Conservation (phyloP, 495 filamentous ascomycete species). For the Xylaria telfairii region DNA sequence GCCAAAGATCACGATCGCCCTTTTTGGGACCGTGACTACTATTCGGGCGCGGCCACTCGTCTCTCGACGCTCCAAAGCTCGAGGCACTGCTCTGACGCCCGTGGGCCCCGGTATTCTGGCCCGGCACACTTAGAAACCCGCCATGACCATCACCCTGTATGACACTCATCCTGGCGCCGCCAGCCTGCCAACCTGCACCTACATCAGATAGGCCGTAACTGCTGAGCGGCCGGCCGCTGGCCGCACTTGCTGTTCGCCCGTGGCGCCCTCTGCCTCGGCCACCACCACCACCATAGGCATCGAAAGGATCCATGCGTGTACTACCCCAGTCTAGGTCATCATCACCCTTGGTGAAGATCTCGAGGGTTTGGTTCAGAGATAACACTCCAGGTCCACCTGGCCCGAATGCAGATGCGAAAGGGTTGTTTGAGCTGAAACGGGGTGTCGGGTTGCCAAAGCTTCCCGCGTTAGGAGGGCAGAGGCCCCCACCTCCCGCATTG, state of each 20-base stretch:
- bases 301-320: constrained; percentile 48
- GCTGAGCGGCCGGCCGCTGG: constrained; percentile 50
- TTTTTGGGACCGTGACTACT: constrained; percentile 49
- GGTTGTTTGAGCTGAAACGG: constrained; percentile 60
- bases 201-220: constrained; percentile 57
- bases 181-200: constrained; percentile 47
- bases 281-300: constrained; percentile 33
- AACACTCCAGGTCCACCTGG: constrained; percentile 38
- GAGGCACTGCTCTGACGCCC: constrained; percentile 23
- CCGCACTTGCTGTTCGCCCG: constrained; percentile 29
- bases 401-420: constrained; percentile 50
- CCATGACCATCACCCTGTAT: constrained; percentile 75
- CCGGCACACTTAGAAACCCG: constrained; percentile 81
- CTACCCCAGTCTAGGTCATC: constrained; percentile 89
- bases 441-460: constrained; percentile 26
- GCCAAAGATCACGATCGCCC: constrained; percentile 55
- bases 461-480: constrained; percentile 33
- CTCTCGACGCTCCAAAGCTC: constrained; percentile 23
- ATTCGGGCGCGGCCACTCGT: constrained; percentile 51
- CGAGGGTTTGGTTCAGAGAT: constrained; percentile 66
- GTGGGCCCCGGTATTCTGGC: constrained; percentile 26
- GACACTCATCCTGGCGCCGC: constrained; percentile 54
- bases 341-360: constrained; percentile 85
- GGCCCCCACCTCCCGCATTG: constrained; percentile 28
- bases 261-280: constrained; percentile 29